These are phyloP conservation scores for Cryptococcus amylolentus DNA, from an alignment of 1,284 basidiomycete species.

Conservation along the genomic window DNA sequence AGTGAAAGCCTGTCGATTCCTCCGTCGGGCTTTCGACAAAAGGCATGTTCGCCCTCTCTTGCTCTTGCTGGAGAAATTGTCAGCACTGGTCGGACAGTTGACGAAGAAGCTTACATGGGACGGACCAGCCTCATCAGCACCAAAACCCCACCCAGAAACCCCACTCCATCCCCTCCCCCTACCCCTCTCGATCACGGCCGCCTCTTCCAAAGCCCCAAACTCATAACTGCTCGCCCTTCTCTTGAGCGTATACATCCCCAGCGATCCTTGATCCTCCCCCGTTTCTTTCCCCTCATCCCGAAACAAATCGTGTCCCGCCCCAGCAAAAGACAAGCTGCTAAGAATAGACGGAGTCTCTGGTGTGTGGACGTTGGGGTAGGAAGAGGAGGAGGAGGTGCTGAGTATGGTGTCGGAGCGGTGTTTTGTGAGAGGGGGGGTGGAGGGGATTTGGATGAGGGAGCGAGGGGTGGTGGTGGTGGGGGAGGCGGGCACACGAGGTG, in stretches of 20 bases:
- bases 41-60: too few relatives aligned
- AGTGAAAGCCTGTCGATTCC: too few relatives aligned
- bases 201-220: background rate
- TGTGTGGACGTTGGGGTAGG: slow-evolving; percentile 15
- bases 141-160: too few relatives aligned
- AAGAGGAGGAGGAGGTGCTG: slow-evolving; percentile 20
- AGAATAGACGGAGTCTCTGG: slow-evolving; percentile 21
- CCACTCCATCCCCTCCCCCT: too few relatives aligned
- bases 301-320: background rate
- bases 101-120: too few relatives aligned
- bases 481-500: too few relatives aligned
- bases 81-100: too few relatives aligned
- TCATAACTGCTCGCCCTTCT: slow-evolving; percentile 14
- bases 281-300: background rate
- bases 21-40: too few relatives aligned
- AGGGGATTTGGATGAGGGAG: background rate
- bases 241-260: background rate
- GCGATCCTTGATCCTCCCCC: background rate
- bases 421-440: slow-evolving; percentile 4
- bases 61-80: too few relatives aligned
- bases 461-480: background rate
- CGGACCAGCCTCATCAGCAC: too few relatives aligned
- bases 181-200: too few relatives aligned
- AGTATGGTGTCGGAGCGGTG: slow-evolving; percentile 21
- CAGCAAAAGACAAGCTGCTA: background rate